phyloP scores from a whole-genome alignment of 352 stramenopile species.

The Globisporangium cylindrosporum region DNA sequence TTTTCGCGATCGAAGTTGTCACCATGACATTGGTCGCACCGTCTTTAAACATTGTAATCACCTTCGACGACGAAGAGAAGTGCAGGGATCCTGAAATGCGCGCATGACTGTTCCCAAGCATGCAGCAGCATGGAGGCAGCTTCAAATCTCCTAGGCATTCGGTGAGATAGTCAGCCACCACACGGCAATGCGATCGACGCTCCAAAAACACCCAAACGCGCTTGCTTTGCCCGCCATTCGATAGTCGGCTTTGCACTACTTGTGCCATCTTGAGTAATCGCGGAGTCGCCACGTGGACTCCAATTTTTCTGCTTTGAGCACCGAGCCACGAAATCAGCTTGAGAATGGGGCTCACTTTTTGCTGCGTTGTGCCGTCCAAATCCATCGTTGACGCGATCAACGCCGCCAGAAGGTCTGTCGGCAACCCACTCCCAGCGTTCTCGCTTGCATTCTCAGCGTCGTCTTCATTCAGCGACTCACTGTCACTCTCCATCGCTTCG shows the following conservation, averaged over 20 bases:
- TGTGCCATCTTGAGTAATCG: constrained; percentile 56
- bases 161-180: constrained; percentile 79
- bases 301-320: constrained; percentile 28
- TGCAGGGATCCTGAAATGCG: constrained; percentile 51
- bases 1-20: constrained; percentile 69
- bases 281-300: constrained; percentile 37
- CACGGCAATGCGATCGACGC: constrained; percentile 59
- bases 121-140: constrained; percentile 63
- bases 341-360: constrained; percentile 49
- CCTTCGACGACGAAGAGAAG: constrained; percentile 68
- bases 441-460: neutral
- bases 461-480: constrained; percentile 8
- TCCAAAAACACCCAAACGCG: constrained; percentile 72
- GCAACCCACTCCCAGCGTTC: neutral
- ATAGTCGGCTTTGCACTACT: constrained; percentile 47
- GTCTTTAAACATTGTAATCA: constrained; percentile 61
- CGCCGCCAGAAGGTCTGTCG: constrained; percentile 4
- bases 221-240: constrained; percentile 26
- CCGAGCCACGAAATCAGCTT: constrained; percentile 57
- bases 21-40: constrained; percentile 67
- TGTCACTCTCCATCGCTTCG: constrained; percentile 20
- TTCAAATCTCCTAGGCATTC: constrained; percentile 34
- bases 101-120: constrained; percentile 69
- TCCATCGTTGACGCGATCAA: constrained; percentile 29
- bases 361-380: constrained; percentile 31